These are phyloP conservation scores for Xanthoceras sorbifolium DNA, from an alignment of 345 rosid genomes.

Conservation along the genomic window DNA sequence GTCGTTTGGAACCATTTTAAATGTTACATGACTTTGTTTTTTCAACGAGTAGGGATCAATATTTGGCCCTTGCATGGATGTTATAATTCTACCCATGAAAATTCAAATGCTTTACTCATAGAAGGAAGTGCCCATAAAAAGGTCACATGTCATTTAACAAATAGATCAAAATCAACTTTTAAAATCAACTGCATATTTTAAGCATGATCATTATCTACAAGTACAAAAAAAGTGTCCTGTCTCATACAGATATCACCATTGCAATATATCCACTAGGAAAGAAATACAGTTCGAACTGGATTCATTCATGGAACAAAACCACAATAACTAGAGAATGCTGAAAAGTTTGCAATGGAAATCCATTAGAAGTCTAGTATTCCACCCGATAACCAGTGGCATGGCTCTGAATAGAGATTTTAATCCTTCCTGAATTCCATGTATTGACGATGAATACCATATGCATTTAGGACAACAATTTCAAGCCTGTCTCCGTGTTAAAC, in stretches of 20 bases:
- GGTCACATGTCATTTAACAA: neutral
- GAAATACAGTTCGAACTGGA: neutral
- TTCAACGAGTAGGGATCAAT: no score
- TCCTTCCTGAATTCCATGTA: conserved; percentile 82
- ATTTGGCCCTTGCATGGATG: neutral
- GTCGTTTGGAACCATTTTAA: no score
- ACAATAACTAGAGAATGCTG: neutral
- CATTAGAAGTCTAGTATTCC: neutral
- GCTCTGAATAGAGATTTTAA: conserved; percentile 29
- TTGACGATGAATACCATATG: conserved; percentile 70
- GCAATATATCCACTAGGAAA: neutral
- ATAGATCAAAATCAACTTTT: neutral
- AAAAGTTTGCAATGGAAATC: neutral
- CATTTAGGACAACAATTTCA: conserved; percentile 71
- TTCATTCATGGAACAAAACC: neutral
- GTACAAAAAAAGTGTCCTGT: neutral
- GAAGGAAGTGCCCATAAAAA: neutral
- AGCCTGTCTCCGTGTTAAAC: conserved; percentile 78
- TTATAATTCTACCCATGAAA: neutral
- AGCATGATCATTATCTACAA: neutral
- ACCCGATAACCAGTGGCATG: neutral
- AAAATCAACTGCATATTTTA: neutral
- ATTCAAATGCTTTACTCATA: neutral
- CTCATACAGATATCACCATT: neutral
- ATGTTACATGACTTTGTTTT: no score